Conservation (phyloP, 2,329 filamentous ascomycete species). For the Colletotrichum musae region DNA sequence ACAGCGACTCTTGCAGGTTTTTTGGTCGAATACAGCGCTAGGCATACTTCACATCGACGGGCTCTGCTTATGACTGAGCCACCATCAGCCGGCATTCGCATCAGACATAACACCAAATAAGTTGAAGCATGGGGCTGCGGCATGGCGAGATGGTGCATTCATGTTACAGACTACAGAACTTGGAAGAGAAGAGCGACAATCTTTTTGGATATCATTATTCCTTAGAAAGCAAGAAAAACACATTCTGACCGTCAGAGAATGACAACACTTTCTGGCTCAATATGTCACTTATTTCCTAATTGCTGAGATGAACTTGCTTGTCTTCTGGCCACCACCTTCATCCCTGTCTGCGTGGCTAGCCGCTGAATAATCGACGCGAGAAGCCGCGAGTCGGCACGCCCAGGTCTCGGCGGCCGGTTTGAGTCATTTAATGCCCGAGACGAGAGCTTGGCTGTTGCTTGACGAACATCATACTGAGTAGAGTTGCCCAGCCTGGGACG, state of each 20-base stretch:
- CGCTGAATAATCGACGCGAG: background rate
- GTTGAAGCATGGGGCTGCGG: background rate
- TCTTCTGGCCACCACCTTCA: background rate
- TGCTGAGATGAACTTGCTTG: background rate
- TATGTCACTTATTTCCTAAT: background rate
- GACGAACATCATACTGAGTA: constrained; percentile 23
- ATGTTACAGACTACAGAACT: background rate
- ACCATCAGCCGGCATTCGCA: background rate
- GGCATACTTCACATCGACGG: background rate
- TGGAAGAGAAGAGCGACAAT: background rate
- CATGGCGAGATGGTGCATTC: background rate
- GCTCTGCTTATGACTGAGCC: background rate
- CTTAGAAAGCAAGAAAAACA: background rate
- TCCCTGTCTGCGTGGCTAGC: no score
- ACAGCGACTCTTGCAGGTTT: background rate
- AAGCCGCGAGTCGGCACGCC: background rate
- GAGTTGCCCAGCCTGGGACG: background rate
- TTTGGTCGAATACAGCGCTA: background rate
- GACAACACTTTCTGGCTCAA: background rate
- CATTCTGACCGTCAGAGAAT: background rate
- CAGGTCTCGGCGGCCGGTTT: background rate
- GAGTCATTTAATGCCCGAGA: constrained; percentile 22
- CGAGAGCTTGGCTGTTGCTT: constrained; percentile 11
- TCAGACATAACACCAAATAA: background rate
- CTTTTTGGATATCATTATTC: background rate